A percentile compares a stretch with the other conserved stretches of the same genome.
Conservation (phyloP, 768 basidiomycete genomes). For the Kwoniella sp. region DNA sequence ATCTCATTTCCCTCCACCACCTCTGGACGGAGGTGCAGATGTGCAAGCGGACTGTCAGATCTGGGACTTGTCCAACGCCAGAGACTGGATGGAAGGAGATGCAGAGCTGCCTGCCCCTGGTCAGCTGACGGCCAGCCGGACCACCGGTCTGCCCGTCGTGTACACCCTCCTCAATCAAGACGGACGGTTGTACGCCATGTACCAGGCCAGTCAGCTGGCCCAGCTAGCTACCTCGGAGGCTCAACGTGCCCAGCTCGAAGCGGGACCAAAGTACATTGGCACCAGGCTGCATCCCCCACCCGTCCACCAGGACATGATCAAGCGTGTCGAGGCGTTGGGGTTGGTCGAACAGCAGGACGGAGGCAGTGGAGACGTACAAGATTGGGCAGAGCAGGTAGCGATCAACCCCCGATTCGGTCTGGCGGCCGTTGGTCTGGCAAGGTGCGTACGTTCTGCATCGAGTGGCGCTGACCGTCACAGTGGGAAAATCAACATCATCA, state of each 20-base stretch:
- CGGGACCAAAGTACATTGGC: constrained; percentile 15
- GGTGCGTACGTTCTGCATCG: constrained; percentile 52
- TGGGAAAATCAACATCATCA: constrained; percentile 64
- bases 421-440: constrained; percentile 69
- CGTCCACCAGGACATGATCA: background rate
- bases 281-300: constrained; percentile 13
- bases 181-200: constrained; percentile 34
- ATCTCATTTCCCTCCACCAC: constrained; percentile 36
- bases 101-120: constrained; percentile 9
- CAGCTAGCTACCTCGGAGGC: constrained; percentile 9
- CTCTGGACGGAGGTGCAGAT: constrained; percentile 38
- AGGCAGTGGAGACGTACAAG: constrained; percentile 26
- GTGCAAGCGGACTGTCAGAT: constrained; percentile 39
- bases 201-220: constrained; percentile 16
- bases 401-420: constrained; percentile 78
- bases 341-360: constrained; percentile 15
- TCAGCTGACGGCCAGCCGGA: constrained; percentile 13
- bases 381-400: constrained; percentile 52
- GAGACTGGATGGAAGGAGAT: constrained; percentile 22
- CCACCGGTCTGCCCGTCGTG: constrained; percentile 27
- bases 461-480: constrained; percentile 48
- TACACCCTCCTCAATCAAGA: constrained; percentile 28
- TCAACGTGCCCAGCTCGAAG: constrained; percentile 1
- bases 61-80: constrained; percentile 29
- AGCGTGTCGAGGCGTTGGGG: constrained; percentile 10